phyloP scores from a whole-genome alignment of 2,329 filamentous ascomycete species.

The Cladosporium colombiae region DNA sequence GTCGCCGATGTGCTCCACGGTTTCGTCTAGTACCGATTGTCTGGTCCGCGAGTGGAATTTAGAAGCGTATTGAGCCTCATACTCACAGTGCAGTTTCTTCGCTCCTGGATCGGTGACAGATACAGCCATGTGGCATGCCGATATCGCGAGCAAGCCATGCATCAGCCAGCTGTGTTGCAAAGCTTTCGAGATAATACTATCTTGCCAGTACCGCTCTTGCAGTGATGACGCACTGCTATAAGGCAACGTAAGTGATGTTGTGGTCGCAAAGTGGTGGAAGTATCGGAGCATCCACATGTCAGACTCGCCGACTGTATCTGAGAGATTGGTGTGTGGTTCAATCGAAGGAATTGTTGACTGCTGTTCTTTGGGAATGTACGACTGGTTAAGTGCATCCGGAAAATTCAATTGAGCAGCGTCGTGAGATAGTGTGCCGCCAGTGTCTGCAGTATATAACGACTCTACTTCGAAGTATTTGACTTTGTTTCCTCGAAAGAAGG shows the following conservation, averaged over 20 bases:
- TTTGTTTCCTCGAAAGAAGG: not conserved
- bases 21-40: not conserved
- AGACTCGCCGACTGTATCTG: not conserved
- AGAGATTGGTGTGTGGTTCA: not conserved
- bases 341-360: not conserved
- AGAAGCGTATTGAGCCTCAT: not conserved
- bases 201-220: not conserved
- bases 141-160: not conserved
- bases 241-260: not conserved
- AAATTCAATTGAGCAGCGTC: not conserved
- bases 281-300: not conserved
- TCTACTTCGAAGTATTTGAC: not conserved
- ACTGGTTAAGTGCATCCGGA: not conserved
- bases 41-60: not conserved
- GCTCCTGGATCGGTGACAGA: not conserved
- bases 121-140: not conserved
- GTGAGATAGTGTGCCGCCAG: not conserved
- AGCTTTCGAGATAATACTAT: not conserved
- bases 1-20: not conserved
- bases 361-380: not conserved
- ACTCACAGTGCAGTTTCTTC: not conserved
- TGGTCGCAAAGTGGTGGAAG: not conserved
- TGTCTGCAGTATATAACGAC: not conserved
- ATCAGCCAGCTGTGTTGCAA: not conserved
- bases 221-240: not conserved